A percentile compares a stretch with the other conserved stretches of the same genome.
These are phyloP conservation scores for Pleurotus eryngii DNA, from an alignment of 768 basidiomycete species.

Conservation along the genomic window DNA sequence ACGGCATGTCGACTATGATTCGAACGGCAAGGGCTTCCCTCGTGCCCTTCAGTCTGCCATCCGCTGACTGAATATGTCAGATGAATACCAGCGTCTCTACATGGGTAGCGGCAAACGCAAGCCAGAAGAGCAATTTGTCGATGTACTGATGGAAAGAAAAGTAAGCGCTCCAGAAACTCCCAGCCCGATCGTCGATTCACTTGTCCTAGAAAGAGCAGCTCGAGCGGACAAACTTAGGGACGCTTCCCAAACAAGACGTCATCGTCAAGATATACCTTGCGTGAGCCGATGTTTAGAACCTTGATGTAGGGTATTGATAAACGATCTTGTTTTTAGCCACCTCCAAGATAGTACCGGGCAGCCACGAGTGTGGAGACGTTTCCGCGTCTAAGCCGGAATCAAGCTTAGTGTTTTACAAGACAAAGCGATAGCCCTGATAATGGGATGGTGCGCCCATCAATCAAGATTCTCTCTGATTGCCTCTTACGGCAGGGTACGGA, in stretches of 20 bases:
- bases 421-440: conserved; percentile 29
- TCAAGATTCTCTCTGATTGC: neutral
- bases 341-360: conserved; percentile 14
- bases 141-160: conserved; percentile 22
- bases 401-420: conserved; percentile 30
- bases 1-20: conserved; percentile 15
- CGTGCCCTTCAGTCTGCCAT: neutral
- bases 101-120: conserved; percentile 2
- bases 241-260: conserved; percentile 6
- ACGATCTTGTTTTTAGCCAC: neutral
- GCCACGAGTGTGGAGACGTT: conserved; percentile 25
- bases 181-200: neutral
- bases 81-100: conserved; percentile 16
- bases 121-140: conserved; percentile 23
- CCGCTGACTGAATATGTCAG: conserved; percentile 3
- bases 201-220: conserved; percentile 2
- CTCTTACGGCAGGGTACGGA: conserved; percentile 20
- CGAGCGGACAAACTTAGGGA: neutral
- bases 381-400: conserved; percentile 30
- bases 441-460: conserved; percentile 25
- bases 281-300: neutral
- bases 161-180: conserved; percentile 5
- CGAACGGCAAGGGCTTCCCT: conserved; percentile 13
- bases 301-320: neutral
- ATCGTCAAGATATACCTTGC: conserved; percentile 7